phyloP scores from a whole-genome alignment of 257 asterid genomes.

The Nicotiana obtusifolia region DNA sequence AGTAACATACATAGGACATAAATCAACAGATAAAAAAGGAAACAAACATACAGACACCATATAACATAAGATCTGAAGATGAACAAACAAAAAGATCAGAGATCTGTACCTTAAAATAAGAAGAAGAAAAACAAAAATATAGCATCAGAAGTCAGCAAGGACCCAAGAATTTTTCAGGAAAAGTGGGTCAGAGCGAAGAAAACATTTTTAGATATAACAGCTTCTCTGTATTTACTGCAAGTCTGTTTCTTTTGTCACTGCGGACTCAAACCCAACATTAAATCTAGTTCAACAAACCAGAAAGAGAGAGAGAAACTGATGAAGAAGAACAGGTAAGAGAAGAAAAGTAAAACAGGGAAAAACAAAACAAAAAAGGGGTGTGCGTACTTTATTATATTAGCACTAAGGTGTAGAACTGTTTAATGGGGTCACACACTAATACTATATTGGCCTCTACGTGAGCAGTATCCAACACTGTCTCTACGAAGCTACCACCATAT shows the following conservation, averaged over 20 bases:
- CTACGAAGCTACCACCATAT: background rate
- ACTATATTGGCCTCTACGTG: background rate
- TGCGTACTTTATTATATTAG: constrained; percentile 13
- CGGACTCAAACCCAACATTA: constrained; percentile 23
- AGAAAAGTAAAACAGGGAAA: background rate
- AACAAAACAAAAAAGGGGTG: background rate
- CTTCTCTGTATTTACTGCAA: background rate
- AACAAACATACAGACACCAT: background rate
- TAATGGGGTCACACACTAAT: background rate
- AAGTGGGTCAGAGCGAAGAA: constrained; percentile 22
- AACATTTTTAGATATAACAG: background rate
- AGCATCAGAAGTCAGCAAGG: constrained; percentile 6
- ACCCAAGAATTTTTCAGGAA: constrained; percentile 7
- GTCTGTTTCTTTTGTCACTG: background rate
- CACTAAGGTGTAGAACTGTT: background rate
- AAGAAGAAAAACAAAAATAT: constrained; percentile 2
- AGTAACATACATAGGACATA: background rate
- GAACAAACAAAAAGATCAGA: constrained; percentile 10
- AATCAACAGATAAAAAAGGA: background rate
- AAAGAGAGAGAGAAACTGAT: background rate
- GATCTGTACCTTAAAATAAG: constrained; percentile 31
- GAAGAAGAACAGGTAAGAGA: constrained; percentile 8
- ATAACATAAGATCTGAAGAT: constrained; percentile 18
- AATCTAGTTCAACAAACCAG: constrained; percentile 30
- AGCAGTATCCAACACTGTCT: constrained; percentile 1